A percentile compares a stretch with the other conserved stretches of the same genome.
Conservation (phyloP, 768 basidiomycete species). For the Chlorophyllum brunneum region DNA sequence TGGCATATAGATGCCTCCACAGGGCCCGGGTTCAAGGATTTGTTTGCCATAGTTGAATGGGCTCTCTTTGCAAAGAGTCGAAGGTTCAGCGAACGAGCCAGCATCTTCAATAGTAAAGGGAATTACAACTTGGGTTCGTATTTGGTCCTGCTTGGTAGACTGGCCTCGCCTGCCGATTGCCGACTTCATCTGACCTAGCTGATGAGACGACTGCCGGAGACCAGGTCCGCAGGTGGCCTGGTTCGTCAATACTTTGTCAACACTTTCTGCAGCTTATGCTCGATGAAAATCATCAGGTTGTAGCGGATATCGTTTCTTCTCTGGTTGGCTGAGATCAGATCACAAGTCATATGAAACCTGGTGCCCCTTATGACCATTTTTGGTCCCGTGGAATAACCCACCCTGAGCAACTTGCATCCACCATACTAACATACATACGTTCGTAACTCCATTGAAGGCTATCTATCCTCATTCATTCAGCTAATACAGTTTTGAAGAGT, state of each 20-base stretch:
- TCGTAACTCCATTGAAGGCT: no score
- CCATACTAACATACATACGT: not conserved
- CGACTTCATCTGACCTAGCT: not conserved
- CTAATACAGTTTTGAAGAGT: no score
- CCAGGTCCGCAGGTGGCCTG: not conserved
- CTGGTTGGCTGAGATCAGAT: slow-evolving; percentile 1
- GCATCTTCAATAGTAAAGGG: not conserved
- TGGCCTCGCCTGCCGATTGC: slow-evolving; percentile 1
- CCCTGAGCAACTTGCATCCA: not conserved
- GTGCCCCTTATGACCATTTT: slow-evolving; percentile 9
- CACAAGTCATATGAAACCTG: not conserved
- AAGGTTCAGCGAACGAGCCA: slow-evolving; percentile 11
- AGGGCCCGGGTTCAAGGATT: slow-evolving; percentile 33
- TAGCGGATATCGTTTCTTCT: no score
- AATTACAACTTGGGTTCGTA: not conserved
- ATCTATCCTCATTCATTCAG: not conserved
- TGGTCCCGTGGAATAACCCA: slow-evolving; percentile 2
- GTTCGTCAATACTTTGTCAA: not conserved
- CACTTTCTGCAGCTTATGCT: no score
- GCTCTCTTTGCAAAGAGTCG: slow-evolving; percentile 7
- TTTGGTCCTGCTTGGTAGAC: slow-evolving; percentile 8
- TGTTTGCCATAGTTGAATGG: slow-evolving; percentile 4
- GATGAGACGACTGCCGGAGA: no score
- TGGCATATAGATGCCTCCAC: slow-evolving; percentile 58
- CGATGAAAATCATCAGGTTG: no score